Conservation (phyloP, 1,284 basidiomycete species). For the Ceraceosorus bombacis region DNA sequence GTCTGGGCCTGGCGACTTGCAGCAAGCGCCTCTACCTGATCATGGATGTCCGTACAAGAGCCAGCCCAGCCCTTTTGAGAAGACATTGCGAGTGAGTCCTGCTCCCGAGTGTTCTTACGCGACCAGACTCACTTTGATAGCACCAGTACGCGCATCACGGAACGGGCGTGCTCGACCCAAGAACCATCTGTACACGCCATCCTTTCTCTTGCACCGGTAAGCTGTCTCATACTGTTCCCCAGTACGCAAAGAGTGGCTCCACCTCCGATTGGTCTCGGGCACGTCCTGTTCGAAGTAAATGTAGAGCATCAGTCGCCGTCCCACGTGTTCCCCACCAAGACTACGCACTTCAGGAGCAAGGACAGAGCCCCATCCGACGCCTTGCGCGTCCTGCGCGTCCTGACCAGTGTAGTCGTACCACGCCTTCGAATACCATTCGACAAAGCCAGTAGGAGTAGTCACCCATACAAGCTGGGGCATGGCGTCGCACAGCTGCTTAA, state of each 20-base stretch:
- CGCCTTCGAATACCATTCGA: conserved; percentile 22
- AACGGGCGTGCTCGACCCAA: conserved; percentile 44
- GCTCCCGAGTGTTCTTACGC: no score
- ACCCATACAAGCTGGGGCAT: conserved; percentile 48
- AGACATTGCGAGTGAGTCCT: conserved; percentile 1
- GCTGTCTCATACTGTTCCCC: conserved; percentile 48
- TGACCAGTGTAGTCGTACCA: conserved; percentile 48
- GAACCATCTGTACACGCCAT: conserved; percentile 44
- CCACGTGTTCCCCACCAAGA: no score
- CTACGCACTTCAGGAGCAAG: conserved; percentile 39
- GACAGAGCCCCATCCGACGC: conserved; percentile 45
- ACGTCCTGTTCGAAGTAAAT: conserved; percentile 26
- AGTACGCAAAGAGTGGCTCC: conserved; percentile 47
- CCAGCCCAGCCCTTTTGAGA: conserved; percentile 41
- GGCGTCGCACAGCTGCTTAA: conserved; percentile 36
- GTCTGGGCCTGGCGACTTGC: conserved; percentile 33
- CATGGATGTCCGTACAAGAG: conserved; percentile 43
- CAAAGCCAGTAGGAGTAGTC: conserved; percentile 41
- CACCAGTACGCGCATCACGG: conserved; percentile 28
- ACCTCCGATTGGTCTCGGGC: conserved; percentile 33
- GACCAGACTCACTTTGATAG: conserved; percentile 16
- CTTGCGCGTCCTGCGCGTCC: conserved; percentile 28
- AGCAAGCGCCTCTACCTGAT: conserved; percentile 39
- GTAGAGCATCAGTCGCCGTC: no score
- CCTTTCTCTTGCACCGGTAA: conserved; percentile 41